Base-by-base conservation (phyloP, 1,284 basidiomycete genomes). In the Naganishia sp. region DNA sequence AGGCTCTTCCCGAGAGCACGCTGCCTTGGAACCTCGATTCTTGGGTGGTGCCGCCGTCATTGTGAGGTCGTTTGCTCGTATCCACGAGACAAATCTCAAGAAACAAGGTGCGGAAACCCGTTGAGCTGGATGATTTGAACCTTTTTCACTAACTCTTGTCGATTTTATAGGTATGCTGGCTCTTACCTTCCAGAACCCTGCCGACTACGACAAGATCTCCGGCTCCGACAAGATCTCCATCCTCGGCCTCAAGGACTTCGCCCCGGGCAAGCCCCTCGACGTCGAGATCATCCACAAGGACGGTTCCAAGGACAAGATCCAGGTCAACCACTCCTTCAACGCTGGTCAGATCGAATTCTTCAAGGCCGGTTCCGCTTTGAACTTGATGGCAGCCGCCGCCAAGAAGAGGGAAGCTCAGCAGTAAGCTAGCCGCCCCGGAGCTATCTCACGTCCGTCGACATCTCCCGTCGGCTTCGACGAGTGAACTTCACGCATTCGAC, bases 1-100 rank as follows among this genome's bases (percentile, higher is more conserved):
- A 83, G 94, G 94, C 73, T 96, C 93, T 41, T 96, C 94, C 68
- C 92, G 94, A 81, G 94, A 98, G 82, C 94, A 96, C 83, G 95
- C 94, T 74, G 95, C 94, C 66, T 89, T 98, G 66, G 94, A 98
- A 84, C 94, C 95, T 54, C 90, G 95, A 68, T 98, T 89, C 88
- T 88, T 98, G 71, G 94, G 94, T 76, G 94, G 93, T 74, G 84
- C 90, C 68, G 95, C 95, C 54, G 91, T 98, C 83, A 95, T 99
- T 80, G 89, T 89, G 76, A 88, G 92, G 77, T 92, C 90, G 45
- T 96, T 96, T 80, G 94, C 94, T 57, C 92, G 94, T 83, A 97
- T 98, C 82, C 94, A 97, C 84, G 93, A 97, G 86, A 82, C 82
- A 79, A 96, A 96, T 86, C 84, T 95, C 85, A 95, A 95, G 89